These are phyloP conservation scores for Syncephalastrum contaminatum DNA, from an alignment of 371 early-diverging fungal genomes.

Conservation along the genomic window DNA sequence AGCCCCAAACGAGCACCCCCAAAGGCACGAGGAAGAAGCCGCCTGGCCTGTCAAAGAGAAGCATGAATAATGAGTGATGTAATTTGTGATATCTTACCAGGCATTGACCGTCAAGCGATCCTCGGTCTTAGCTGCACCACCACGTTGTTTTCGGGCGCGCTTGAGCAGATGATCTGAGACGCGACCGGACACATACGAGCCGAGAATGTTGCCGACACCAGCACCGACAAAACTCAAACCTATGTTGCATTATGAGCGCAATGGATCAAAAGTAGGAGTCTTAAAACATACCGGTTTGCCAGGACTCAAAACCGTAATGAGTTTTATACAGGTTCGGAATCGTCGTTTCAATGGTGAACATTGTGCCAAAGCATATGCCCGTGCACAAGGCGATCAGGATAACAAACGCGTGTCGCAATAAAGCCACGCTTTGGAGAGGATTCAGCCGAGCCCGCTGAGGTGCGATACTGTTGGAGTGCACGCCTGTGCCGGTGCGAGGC, in stretches of 20 bases:
- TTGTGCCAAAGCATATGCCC: slow-evolving; percentile 48
- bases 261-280: not conserved
- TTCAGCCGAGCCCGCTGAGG: slow-evolving; percentile 16
- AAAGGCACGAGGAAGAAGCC: slow-evolving; percentile 52
- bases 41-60: slow-evolving; percentile 42
- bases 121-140: slow-evolving; percentile 29
- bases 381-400: slow-evolving; percentile 38
- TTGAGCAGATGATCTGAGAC: slow-evolving; percentile 37
- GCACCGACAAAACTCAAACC: slow-evolving; percentile 46
- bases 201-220: slow-evolving; percentile 41
- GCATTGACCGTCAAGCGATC: slow-evolving; percentile 43
- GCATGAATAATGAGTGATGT: not conserved
- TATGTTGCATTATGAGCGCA: not conserved
- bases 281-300: slow-evolving; percentile 36
- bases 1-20: slow-evolving; percentile 55
- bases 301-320: slow-evolving; percentile 39
- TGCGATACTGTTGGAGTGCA: not conserved
- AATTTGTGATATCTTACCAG: slow-evolving; percentile 21
- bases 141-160: slow-evolving; percentile 24
- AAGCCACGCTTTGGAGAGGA: slow-evolving; percentile 27
- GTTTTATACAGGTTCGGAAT: slow-evolving; percentile 34
- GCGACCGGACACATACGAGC: slow-evolving; percentile 32
- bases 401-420: slow-evolving; percentile 46
- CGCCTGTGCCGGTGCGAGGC: not conserved
- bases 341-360: slow-evolving; percentile 48